Percentiles rank a stretch among this genome's conserved stretches.
Evolutionary conservation across 345 rosid genomes (phyloP).

Genomic region (Draba incana): DNA sequence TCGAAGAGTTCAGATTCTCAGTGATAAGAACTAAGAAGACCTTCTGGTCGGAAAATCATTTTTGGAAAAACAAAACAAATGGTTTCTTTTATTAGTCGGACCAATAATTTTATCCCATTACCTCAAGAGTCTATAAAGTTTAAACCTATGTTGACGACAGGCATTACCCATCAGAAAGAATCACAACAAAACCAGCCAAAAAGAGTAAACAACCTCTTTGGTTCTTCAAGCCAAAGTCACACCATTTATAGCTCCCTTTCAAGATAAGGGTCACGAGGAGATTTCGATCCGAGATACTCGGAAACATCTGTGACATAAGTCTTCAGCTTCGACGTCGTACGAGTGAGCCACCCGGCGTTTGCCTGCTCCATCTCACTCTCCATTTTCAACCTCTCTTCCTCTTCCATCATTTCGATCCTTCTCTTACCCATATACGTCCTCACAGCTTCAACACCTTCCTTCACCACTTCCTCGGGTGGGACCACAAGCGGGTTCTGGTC

Average conservation of each 20-base stretch:
- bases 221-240: slow-evolving; percentile 12
- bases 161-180: slow-evolving; percentile 31
- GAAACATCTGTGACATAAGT: slow-evolving; percentile 52
- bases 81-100: too few species aligned
- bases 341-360: slow-evolving; percentile 78
- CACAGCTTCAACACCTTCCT: slow-evolving; percentile 72
- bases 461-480: slow-evolving; percentile 72
- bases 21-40: too few species aligned
- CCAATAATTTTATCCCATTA: too few species aligned
- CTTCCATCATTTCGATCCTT: slow-evolving; percentile 65
- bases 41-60: too few species aligned
- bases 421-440: slow-evolving; percentile 71
- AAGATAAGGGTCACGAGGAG: slow-evolving; percentile 68
- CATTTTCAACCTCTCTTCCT: slow-evolving; percentile 62
- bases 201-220: slow-evolving; percentile 19
- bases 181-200: slow-evolving; percentile 24
- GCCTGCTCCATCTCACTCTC: slow-evolving; percentile 51
- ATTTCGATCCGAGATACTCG: slow-evolving; percentile 47
- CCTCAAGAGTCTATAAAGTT: too few species aligned
- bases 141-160: slow-evolving; percentile 24
- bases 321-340: slow-evolving; percentile 86
- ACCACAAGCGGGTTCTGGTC: slow-evolving; percentile 71
- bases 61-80: too few species aligned
- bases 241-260: slow-evolving; percentile 67
- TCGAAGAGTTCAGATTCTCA: too few species aligned